Base-by-base conservation (phyloP, 2,329 filamentous ascomycete genomes). In the Cladosporium sp. region DNA sequence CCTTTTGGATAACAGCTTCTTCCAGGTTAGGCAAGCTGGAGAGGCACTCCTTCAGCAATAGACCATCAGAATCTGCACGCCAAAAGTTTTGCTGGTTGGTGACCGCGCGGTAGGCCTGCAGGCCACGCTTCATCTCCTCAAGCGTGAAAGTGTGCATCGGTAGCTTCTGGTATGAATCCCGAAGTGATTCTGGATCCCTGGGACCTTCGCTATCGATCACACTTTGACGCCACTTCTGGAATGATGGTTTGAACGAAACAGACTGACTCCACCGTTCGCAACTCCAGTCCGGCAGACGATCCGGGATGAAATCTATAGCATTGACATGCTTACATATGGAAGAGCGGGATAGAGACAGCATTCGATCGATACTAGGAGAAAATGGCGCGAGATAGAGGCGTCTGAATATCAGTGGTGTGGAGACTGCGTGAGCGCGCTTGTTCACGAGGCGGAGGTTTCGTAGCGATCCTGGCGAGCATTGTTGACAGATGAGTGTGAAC, bases 361-460 rank as follows among this genome's bases (percentile, higher is more conserved):
- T 49, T 9, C 58, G 59, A 3, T 51, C 41, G 18, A 66, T 49
- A 38, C 58, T 54, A 9, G 56, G 37, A 14, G 54, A 43, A 31
- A 66, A 65, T 9, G 59, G 54, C 32, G 56, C 62, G 37, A 60
- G 54, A 46, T 62, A 58, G 44, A 63, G 53, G 9, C 62, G 54
- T 16, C 57, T 52, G 52, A 65, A 66, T 34, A 63, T 43, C 9
- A 51, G 22, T 8, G 58, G 56, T 14, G 58, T 62, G 46, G 59
- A 56, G 7, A 56, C 53, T 11, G 56, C 54, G 22, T 45, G 43
- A 9, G 56, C 54, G 11, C 48, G 54, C 45, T 52, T 59, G 56
- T 54, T 44, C 4, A 59, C 56, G n/a, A 57, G 52, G 8, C 63
- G 59, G 14, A 61, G 51, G 13, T 41, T 41, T 44, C 62, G 65